Conservation (phyloP, 2,329 filamentous ascomycete genomes). For the Alternaria ventricosa region DNA sequence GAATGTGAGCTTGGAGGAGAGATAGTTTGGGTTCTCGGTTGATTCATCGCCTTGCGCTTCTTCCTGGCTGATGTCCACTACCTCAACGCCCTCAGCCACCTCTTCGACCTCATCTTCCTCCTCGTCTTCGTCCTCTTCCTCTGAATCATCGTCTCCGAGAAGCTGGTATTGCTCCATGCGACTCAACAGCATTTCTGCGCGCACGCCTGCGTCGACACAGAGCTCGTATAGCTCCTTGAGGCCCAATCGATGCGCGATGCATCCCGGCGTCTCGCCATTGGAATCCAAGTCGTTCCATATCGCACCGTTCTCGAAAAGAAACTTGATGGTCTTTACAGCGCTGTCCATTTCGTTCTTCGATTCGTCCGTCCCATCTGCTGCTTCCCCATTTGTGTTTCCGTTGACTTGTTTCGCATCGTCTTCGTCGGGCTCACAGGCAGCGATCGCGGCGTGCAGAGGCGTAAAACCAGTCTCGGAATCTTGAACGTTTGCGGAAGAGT, state of each 20-base stretch:
- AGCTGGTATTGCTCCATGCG: slow-evolving; percentile 82
- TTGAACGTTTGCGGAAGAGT: slow-evolving; percentile 72
- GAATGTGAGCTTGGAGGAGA: slow-evolving; percentile 57
- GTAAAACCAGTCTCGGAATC: slow-evolving; percentile 86
- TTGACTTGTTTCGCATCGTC: slow-evolving; percentile 36
- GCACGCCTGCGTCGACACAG: slow-evolving; percentile 87
- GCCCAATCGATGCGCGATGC: slow-evolving; percentile 75
- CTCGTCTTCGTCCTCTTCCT: slow-evolving; percentile 57
- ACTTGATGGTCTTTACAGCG: slow-evolving; percentile 69
- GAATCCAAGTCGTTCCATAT: slow-evolving; percentile 97
- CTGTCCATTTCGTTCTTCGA: slow-evolving; percentile 56
- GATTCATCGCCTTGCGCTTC: slow-evolving; percentile 37
- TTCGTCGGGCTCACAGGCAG: slow-evolving; percentile 57
- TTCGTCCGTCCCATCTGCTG: slow-evolving; percentile 35
- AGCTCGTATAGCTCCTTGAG: slow-evolving; percentile 75
- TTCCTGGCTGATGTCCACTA: slow-evolving; percentile 35
- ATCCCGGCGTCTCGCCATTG: slow-evolving; percentile 89
- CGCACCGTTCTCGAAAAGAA: slow-evolving; percentile 84
- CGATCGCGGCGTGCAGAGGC: slow-evolving; percentile 87
- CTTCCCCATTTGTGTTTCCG: slow-evolving; percentile 35
- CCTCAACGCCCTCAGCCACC: slow-evolving; percentile 31
- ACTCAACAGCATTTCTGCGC: slow-evolving; percentile 85
- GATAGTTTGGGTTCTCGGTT: slow-evolving; percentile 57
- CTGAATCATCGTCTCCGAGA: slow-evolving; percentile 65
- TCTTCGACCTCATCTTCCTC: slow-evolving; percentile 49